phyloP scores from a whole-genome alignment of 2,329 filamentous ascomycete genomes.

The Cephalotrichum gorgonifer region DNA sequence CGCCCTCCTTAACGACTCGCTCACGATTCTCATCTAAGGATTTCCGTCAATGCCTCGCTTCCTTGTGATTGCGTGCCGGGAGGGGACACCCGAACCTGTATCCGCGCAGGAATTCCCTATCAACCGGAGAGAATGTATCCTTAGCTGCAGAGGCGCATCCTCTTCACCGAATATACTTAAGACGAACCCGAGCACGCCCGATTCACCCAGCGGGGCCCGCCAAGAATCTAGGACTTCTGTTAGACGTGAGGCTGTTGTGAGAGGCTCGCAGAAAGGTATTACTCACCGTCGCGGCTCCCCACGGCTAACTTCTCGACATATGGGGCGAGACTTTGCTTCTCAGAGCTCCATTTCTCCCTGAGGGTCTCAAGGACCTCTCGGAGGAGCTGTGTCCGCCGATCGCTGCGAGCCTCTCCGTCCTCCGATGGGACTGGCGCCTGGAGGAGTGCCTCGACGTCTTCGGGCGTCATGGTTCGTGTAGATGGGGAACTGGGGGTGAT shows the following conservation, averaged over 20 bases:
- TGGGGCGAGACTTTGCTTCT: constrained; percentile 1
- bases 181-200: constrained; percentile 47
- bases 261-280: background rate
- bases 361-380: constrained; percentile 26
- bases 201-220: constrained; percentile 45
- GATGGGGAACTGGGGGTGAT: too few relatives aligned
- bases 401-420: background rate
- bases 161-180: constrained; percentile 31
- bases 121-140: constrained; percentile 44
- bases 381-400: constrained; percentile 19
- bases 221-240: constrained; percentile 33
- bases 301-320: constrained; percentile 43
- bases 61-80: background rate
- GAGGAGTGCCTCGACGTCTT: constrained; percentile 26
- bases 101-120: constrained; percentile 55
- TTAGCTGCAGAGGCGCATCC: constrained; percentile 29
- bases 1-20: constrained; percentile 38
- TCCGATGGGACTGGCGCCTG: constrained; percentile 18
- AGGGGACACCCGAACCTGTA: constrained; percentile 27
- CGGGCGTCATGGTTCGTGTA: constrained; percentile 19
- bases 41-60: background rate
- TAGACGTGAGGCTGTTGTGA: background rate
- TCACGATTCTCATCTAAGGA: constrained; percentile 46
- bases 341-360: constrained; percentile 27
- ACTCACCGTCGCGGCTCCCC: constrained; percentile 41